phyloP scores from a whole-genome alignment of 164 flowering plant species.

The Stephania japonica region DNA sequence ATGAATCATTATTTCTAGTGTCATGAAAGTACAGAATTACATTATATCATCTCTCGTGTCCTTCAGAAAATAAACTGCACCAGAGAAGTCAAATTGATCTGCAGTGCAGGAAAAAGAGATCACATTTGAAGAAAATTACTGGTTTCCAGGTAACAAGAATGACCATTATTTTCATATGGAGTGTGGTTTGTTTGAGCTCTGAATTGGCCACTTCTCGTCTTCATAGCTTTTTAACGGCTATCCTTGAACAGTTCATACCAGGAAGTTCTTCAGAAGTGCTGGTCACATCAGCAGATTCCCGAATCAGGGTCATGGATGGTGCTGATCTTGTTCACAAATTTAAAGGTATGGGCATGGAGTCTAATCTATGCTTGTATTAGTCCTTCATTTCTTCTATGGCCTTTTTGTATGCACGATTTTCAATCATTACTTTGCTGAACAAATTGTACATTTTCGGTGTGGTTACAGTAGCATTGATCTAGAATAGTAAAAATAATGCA shows the following conservation, averaged over 20 bases:
- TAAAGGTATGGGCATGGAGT: slow-evolving; percentile 46
- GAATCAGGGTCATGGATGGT: slow-evolving; percentile 82
- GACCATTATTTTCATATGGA: background rate
- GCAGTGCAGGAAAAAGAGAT: slow-evolving; percentile 80
- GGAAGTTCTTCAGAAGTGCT: slow-evolving; percentile 93
- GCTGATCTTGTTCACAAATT: slow-evolving; percentile 81
- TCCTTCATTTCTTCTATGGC: background rate
- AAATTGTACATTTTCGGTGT: background rate
- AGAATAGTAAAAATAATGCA: background rate
- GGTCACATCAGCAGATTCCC: slow-evolving; percentile 91
- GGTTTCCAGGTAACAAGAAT: slow-evolving; percentile 77
- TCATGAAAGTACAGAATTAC: background rate
- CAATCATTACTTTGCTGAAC: background rate
- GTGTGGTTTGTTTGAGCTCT: background rate
- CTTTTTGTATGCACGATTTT: background rate
- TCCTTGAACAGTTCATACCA: slow-evolving; percentile 65
- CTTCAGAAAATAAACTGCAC: slow-evolving; percentile 73
- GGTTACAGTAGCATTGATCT: background rate
- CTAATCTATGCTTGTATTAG: background rate
- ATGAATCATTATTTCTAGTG: background rate
- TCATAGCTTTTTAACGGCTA: slow-evolving; percentile 4
- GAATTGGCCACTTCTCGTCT: slow-evolving; percentile 1
- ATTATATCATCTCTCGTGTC: background rate
- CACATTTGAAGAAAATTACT: slow-evolving; percentile 91
- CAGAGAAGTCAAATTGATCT: slow-evolving; percentile 66